These are phyloP conservation scores for Ceratobasidium sp. DNA, from an alignment of 1,284 basidiomycete genomes.

Conservation along the genomic window DNA sequence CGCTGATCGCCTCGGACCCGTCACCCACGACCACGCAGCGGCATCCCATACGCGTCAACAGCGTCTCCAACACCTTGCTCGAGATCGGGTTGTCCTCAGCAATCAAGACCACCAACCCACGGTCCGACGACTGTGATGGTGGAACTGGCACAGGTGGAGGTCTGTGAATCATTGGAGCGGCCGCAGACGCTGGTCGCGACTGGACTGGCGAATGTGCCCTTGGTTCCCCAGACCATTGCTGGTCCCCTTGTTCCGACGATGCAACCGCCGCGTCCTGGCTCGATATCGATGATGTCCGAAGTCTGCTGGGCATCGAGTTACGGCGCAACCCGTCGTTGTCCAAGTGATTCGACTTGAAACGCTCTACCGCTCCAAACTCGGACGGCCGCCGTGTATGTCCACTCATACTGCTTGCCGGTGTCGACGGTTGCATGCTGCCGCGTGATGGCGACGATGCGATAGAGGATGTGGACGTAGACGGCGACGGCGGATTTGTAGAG, in stretches of 20 bases:
- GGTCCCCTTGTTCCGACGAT: slow-evolving; percentile 60
- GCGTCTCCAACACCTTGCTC: slow-evolving; percentile 92
- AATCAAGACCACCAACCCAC: slow-evolving; percentile 87
- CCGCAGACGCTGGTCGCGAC: slow-evolving; percentile 41
- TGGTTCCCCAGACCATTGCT: slow-evolving; percentile 59
- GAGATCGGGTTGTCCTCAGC: slow-evolving; percentile 99
- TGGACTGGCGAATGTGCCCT: slow-evolving; percentile 41
- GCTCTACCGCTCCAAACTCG: slow-evolving; percentile 82
- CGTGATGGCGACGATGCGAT: slow-evolving; percentile 91
- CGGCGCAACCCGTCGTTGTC: slow-evolving; percentile 73
- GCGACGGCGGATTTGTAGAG: slow-evolving; percentile 77
- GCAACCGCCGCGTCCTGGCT: slow-evolving; percentile 73
- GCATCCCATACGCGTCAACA: slow-evolving; percentile 91
- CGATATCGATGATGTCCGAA: slow-evolving; percentile 86
- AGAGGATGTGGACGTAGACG: slow-evolving; percentile 91
- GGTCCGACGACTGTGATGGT: slow-evolving; percentile 54
- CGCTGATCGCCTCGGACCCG: slow-evolving; percentile 94
- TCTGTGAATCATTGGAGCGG: slow-evolving; percentile 10
- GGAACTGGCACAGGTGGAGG: not conserved
- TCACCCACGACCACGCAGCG: slow-evolving; percentile 93
- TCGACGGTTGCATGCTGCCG: slow-evolving; percentile 65
- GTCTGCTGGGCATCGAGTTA: slow-evolving; percentile 86
- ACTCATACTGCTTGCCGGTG: slow-evolving; percentile 66
- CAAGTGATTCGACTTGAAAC: slow-evolving; percentile 81
- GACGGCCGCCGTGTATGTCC: slow-evolving; percentile 82